Evolutionary conservation across 805 yeast genomes (phyloP).

Genomic region (Candida jianshihensis): DNA sequence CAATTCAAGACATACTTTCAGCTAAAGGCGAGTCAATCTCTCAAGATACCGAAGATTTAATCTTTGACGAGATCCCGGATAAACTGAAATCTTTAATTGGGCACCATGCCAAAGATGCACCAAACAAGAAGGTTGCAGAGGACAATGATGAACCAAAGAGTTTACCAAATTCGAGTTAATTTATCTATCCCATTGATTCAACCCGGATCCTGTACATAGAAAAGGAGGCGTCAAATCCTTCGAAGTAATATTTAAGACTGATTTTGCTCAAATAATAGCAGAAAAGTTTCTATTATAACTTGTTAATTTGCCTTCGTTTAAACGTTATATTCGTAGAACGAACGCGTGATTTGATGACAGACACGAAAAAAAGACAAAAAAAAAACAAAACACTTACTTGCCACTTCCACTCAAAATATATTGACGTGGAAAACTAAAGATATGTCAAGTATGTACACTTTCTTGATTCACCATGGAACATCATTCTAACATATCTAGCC

Average conservation of each 20-base stretch:
- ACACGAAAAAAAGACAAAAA: background rate
- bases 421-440: background rate
- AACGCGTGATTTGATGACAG: background rate
- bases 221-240: too few relatives aligned
- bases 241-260: too few relatives aligned
- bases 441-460: slow-evolving; percentile 5
- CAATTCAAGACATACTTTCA: slow-evolving; percentile 70
- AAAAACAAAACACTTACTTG: background rate
- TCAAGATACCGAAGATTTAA: slow-evolving; percentile 58
- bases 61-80: slow-evolving; percentile 62
- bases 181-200: too few relatives aligned
- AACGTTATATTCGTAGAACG: too few relatives aligned
- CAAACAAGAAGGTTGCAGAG: slow-evolving; percentile 27
- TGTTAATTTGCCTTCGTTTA: too few relatives aligned
- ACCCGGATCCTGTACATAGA: background rate
- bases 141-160: background rate
- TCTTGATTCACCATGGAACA: background rate
- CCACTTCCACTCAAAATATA: background rate
- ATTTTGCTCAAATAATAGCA: too few relatives aligned
- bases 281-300: too few relatives aligned
- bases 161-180: background rate
- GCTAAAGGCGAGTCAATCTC: slow-evolving; percentile 73
- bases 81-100: slow-evolving; percentile 44
- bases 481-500: slow-evolving; percentile 9
- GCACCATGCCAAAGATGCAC: slow-evolving; percentile 64